Evolutionary conservation across 1,139 yeast genomes (phyloP).

Genomic region (Sugiyamaella pinicola): DNA sequence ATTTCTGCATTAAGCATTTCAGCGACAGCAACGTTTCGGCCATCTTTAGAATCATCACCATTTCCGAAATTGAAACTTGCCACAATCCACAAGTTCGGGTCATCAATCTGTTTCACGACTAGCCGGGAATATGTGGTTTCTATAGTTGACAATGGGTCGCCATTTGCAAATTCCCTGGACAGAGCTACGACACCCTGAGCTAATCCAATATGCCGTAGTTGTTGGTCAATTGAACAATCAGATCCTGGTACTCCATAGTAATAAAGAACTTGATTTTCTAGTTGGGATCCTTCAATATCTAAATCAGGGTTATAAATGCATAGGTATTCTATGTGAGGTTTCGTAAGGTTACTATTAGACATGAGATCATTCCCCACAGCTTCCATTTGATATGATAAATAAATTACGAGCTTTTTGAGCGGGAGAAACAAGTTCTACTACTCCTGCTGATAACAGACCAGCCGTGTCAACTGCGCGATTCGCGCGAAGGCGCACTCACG

Average conservation of each 20-base stretch:
- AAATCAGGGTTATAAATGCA: slow-evolving; percentile 41
- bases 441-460: too few relatives aligned
- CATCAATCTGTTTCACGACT: slow-evolving; percentile 34
- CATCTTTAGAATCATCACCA: slow-evolving; percentile 23
- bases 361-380: background rate
- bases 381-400: slow-evolving; percentile 4
- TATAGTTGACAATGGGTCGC: slow-evolving; percentile 33
- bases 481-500: too few relatives aligned
- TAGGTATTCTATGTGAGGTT: slow-evolving; percentile 28
- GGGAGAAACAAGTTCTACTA: too few relatives aligned
- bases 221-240: slow-evolving; percentile 29
- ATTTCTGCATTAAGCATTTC: slow-evolving; percentile 34
- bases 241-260: slow-evolving; percentile 30
- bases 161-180: slow-evolving; percentile 36
- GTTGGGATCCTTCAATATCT: slow-evolving; percentile 32
- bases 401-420: too few relatives aligned
- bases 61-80: slow-evolving; percentile 28
- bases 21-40: slow-evolving; percentile 28
- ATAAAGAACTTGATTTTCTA: slow-evolving; percentile 38
- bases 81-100: slow-evolving; percentile 37
- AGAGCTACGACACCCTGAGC: slow-evolving; percentile 41
- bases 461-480: too few relatives aligned
- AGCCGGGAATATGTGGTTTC: slow-evolving; percentile 36
- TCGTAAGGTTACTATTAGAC: background rate
- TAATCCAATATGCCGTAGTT: slow-evolving; percentile 37